phyloP scores from a whole-genome alignment of 192 early-diverging fungal genomes.

The Hyaloraphidium curvatum region DNA sequence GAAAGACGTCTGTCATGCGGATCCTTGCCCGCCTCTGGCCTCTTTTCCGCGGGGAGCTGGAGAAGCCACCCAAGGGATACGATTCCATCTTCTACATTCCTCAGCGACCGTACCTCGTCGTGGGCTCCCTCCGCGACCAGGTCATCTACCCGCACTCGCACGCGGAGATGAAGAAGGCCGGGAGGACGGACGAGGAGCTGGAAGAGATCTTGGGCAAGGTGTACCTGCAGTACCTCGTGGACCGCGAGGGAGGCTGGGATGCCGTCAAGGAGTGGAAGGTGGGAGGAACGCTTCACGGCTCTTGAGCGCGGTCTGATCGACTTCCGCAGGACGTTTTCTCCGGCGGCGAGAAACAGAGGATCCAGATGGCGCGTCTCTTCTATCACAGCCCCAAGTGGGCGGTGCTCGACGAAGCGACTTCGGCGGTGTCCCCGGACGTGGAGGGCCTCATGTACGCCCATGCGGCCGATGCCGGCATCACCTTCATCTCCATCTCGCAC shows the following conservation, averaged over 20 bases:
- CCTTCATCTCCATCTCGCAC: constrained; percentile 81
- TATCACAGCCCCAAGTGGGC: constrained; percentile 90
- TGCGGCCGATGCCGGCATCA: constrained; percentile 45
- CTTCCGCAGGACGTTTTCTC: constrained; percentile 58
- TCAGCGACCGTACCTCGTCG: constrained; percentile 83
- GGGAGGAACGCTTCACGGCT: constrained; percentile 9
- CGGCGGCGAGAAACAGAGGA: constrained; percentile 87
- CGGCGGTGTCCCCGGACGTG: constrained; percentile 84
- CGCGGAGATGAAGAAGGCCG: constrained; percentile 50
- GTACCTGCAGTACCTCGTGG: constrained; percentile 61
- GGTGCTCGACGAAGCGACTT: constrained; percentile 72
- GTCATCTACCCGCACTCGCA: constrained; percentile 77
- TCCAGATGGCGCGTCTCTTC: constrained; percentile 93
- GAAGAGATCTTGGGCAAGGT: constrained; percentile 62
- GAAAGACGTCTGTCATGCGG: constrained; percentile 29
- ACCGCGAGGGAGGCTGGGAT: constrained; percentile 80
- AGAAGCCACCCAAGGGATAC: constrained; percentile 10
- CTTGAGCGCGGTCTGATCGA: constrained; percentile 20
- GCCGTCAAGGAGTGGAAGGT: constrained; percentile 56
- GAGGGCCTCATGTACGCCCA: constrained; percentile 72
- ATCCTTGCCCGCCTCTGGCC: constrained; percentile 54
- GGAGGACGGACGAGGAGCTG: constrained; percentile 57
- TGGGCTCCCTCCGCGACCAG: constrained; percentile 91
- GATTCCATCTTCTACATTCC: constrained; percentile 81
- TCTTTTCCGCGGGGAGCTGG: constrained; percentile 56